phyloP scores from a whole-genome alignment of 192 early-diverging fungal species.

The Entophlyctis luteolus region DNA sequence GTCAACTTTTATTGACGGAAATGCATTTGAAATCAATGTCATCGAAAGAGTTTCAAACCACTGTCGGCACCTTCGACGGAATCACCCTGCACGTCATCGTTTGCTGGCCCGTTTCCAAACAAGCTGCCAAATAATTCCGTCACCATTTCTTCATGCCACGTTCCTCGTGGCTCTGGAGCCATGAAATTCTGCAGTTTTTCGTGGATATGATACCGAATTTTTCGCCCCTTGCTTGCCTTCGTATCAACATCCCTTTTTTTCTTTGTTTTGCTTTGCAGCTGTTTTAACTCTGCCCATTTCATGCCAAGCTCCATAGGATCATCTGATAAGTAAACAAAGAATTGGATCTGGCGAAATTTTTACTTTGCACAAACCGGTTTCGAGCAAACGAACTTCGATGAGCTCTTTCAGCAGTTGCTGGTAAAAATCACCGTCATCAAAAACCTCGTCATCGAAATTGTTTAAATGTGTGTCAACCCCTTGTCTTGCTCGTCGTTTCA shows the following conservation, averaged over 20 bases:
- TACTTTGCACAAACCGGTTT: slow-evolving; percentile 49
- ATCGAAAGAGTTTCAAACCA: neutral
- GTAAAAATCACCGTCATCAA: slow-evolving; percentile 96
- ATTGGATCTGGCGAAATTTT: neutral
- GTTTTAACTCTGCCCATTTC: slow-evolving; percentile 78
- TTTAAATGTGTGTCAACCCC: slow-evolving; percentile 55
- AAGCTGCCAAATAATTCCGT: slow-evolving; percentile 85
- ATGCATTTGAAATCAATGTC: neutral
- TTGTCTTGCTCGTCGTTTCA: slow-evolving; percentile 12
- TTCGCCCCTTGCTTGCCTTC: slow-evolving; percentile 86
- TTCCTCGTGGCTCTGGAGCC: slow-evolving; percentile 81
- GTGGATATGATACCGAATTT: slow-evolving; percentile 88
- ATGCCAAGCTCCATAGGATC: slow-evolving; percentile 77
- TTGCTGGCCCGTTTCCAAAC: slow-evolving; percentile 49
- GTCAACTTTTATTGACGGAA: too few species aligned
- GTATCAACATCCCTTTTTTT: slow-evolving; percentile 80
- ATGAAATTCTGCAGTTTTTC: slow-evolving; percentile 97
- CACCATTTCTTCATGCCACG: slow-evolving; percentile 92
- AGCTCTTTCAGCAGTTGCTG: slow-evolving; percentile 88
- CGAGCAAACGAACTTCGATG: slow-evolving; percentile 89
- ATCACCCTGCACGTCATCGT: neutral
- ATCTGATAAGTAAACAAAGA: slow-evolving; percentile 45
- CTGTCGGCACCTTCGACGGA: neutral
- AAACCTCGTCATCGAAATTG: slow-evolving; percentile 82
- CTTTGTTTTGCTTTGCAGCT: slow-evolving; percentile 58